Evolutionary conservation across 805 yeast species (phyloP), one percentile per base, ranked within the genome.

Genomic region (Komagataella ulmi): DNA sequence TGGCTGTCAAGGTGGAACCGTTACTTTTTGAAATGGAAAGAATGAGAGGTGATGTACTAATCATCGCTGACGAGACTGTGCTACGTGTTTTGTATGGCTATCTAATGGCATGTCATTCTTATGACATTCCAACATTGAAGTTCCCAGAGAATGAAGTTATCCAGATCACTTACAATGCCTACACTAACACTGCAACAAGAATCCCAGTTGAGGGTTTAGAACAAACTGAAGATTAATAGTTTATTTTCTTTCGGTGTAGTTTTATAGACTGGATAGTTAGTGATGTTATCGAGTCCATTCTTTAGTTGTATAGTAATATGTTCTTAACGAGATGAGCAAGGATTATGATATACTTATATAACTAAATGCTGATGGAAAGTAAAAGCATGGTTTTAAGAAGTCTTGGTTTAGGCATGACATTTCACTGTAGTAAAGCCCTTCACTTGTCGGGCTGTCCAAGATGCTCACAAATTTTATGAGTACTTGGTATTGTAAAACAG

Each of bases 1-100:
- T 93, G 53, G 98, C 99, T 0, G 84, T 93, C 44, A 81, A 96
- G 59, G 77, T 93, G 69, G 99, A 93, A 67, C 96, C 98, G 0
- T 72, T 93, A 52, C 80, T 93, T 54, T 74, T 93, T 63, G 98
- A 93, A 65, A 83, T 93, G 81, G 99, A 93, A 65, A 77, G 97
- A 58, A 83, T 85, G 77, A 78, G 87, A 51, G 87, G 88, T 18
- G 97, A 89, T 63, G 77, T 93, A 14, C 71, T 93, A 57, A 85
- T 93, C 54, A 85, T 93, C 58, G 97, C 97, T 1, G 97, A 93
- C 64, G 97, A 91, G 60, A 80, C 95, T 1, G 85, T 93, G 2
- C 74, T 95, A 56, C 74, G 90, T 54, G 96, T 93, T 4, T 76
- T 93, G 50, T 93, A 89, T 61, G 99, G 98, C 3, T 93, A 93